These are phyloP conservation scores for Blepharisma stoltei DNA, from an alignment of 73 alveolate genomes.

Conservation along the genomic window DNA sequence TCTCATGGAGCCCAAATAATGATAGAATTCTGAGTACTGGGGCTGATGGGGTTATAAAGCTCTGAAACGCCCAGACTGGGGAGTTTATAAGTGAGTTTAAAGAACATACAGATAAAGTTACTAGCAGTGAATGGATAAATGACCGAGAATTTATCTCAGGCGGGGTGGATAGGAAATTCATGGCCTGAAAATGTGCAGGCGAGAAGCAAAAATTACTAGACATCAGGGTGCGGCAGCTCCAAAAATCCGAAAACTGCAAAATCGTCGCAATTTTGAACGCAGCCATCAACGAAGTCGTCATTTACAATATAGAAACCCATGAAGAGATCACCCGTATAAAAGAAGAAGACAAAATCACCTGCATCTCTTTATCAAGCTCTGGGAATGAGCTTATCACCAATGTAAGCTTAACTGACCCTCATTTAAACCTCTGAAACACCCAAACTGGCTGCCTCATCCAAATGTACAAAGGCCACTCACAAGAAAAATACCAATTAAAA, in stretches of 20 bases:
- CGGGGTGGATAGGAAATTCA: conserved; percentile 33
- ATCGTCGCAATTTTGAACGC: conserved; percentile 14
- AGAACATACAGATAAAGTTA: conserved; percentile 20
- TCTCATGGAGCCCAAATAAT: too few species aligned
- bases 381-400: neutral
- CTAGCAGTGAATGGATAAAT: neutral
- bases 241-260: neutral
- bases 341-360: conserved; percentile 11
- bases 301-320: neutral
- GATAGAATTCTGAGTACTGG: too few species aligned
- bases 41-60: too few species aligned
- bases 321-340: neutral
- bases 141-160: conserved; percentile 28
- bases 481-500: neutral
- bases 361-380: neutral
- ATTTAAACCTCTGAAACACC: neutral
- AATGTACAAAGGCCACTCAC: neutral
- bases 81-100: neutral
- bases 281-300: neutral
- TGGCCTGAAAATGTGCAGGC: conserved; percentile 37
- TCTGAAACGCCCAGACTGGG: too few species aligned
- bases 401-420: neutral
- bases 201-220: neutral
- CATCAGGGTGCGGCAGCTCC: neutral
- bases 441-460: conserved; percentile 4